These are phyloP conservation scores for Neofusicoccum kwambonambiense DNA, from an alignment of 2,329 filamentous ascomycete species.

Conservation along the genomic window DNA sequence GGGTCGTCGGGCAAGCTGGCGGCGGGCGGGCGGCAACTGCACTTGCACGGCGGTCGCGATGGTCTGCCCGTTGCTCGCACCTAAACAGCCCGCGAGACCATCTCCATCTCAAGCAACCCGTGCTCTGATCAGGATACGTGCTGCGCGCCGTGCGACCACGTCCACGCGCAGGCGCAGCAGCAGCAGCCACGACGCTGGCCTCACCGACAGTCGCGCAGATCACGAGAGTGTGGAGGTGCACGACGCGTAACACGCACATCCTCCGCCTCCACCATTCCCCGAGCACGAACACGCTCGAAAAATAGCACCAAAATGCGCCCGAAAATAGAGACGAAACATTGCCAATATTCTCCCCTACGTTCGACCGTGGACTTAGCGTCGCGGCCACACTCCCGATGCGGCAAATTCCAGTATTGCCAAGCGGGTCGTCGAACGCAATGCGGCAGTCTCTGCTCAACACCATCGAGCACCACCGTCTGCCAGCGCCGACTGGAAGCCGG, in stretches of 20 bases:
- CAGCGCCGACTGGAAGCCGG: no score
- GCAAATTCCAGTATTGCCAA: slow-evolving; percentile 15
- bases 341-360: slow-evolving; percentile 16
- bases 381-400: not conserved
- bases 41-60: no score
- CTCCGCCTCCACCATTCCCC: not conserved
- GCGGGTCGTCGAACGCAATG: not conserved
- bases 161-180: not conserved
- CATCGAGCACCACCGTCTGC: not conserved
- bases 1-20: not conserved
- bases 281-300: not conserved
- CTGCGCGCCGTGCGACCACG: not conserved
- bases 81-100: no score
- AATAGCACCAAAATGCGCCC: not conserved
- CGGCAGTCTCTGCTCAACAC: not conserved
- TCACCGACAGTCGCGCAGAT: slow-evolving; percentile 1
- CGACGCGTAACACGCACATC: not conserved
- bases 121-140: not conserved
- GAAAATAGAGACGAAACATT: slow-evolving; percentile 3
- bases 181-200: not conserved
- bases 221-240: not conserved
- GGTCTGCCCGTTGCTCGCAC: no score
- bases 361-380: slow-evolving; percentile 16
- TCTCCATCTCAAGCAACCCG: not conserved
- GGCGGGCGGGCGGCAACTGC: no score